Evolutionary conservation across 768 basidiomycete species (phyloP).

Genomic region (Auricularia sp.): DNA sequence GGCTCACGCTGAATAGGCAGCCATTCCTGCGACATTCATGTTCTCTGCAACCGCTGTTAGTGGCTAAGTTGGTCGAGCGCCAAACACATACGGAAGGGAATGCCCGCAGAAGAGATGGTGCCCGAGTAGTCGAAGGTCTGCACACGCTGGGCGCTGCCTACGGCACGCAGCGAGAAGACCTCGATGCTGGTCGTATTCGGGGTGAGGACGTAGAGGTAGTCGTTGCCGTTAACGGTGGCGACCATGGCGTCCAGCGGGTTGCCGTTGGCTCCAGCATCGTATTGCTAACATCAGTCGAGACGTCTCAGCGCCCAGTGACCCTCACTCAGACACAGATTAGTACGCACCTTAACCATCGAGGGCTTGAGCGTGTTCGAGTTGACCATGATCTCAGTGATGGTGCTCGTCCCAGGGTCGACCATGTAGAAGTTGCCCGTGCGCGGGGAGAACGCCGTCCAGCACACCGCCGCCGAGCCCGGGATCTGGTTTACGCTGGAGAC

Average conservation of each 20-base stretch:
- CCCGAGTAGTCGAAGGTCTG: conserved; percentile 5
- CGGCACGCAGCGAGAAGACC: conserved; percentile 29
- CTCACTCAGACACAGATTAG: no score
- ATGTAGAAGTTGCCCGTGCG: conserved; percentile 25
- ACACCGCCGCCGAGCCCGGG: conserved; percentile 18
- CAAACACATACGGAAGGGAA: no score
- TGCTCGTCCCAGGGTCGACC: conserved; percentile 19
- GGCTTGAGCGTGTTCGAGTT: conserved; percentile 32
- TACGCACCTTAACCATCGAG: conserved; percentile 32
- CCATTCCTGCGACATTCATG: no score
- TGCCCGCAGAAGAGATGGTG: neutral
- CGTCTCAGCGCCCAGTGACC: neutral
- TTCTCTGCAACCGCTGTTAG: no score
- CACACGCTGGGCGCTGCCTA: conserved; percentile 18
- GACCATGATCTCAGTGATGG: conserved; percentile 35
- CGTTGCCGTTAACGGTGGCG: conserved; percentile 26
- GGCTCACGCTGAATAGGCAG: no score
- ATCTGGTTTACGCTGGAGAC: neutral
- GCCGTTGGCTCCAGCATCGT: conserved; percentile 13
- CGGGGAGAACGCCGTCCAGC: conserved; percentile 21
- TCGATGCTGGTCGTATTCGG: conserved; percentile 29
- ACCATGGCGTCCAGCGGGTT: conserved; percentile 27
- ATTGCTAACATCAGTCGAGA: conserved; percentile 22
- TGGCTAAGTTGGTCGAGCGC: no score
- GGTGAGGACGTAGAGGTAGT: conserved; percentile 32